Conservation (phyloP, 495 filamentous ascomycete genomes). For the Lasiosphaeria miniovina region DNA sequence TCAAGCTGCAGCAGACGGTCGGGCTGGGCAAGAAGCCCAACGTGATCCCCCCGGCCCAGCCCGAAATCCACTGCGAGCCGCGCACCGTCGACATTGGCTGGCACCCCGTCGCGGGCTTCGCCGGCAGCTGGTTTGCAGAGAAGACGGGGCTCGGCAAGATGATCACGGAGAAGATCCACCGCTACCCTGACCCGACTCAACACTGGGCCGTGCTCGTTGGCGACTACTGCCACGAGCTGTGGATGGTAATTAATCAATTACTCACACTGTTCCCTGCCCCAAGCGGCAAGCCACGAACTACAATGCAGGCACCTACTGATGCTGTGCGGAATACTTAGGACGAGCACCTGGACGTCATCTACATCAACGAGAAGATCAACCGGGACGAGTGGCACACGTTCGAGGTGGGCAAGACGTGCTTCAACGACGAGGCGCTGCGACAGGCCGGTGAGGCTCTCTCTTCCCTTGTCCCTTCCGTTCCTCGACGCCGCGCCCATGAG, state of each 20-base stretch:
- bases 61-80: constrained; percentile 24
- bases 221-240: constrained; percentile 44
- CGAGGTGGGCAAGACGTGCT: constrained; percentile 41
- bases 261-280: too few relatives aligned
- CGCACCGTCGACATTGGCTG: constrained; percentile 44
- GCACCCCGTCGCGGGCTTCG: constrained; percentile 45
- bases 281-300: too few relatives aligned
- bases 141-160: constrained; percentile 40
- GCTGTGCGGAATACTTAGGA: constrained; percentile 24
- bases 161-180: constrained; percentile 40
- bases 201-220: constrained; percentile 50
- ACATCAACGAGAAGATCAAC: constrained; percentile 38
- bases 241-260: constrained; percentile 26
- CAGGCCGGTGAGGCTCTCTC: constrained; percentile 34
- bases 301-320: neutral
- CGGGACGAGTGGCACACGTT: constrained; percentile 38
- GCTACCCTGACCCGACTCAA: constrained; percentile 48
- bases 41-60: constrained; percentile 34
- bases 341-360: constrained; percentile 45
- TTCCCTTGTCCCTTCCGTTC: neutral
- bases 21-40: constrained; percentile 43
- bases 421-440: constrained; percentile 46
- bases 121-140: constrained; percentile 45
- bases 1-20: constrained; percentile 36
- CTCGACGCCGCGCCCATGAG: too few relatives aligned